Conservation (phyloP, 208 protist genomes). For the Naegleria lovaniensis region DNA sequence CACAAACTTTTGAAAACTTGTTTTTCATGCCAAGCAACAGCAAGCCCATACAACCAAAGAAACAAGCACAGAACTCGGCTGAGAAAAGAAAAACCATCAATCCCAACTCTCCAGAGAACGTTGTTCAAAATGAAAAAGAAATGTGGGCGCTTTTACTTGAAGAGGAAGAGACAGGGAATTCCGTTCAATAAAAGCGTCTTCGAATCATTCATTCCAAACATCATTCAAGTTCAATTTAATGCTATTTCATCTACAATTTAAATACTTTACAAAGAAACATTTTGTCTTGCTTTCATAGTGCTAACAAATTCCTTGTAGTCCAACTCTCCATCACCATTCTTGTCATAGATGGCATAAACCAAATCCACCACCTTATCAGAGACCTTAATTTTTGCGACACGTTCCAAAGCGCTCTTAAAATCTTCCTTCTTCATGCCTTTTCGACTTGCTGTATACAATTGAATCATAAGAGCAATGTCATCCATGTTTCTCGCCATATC, state of each 20-base stretch:
- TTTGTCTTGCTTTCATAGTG: background rate
- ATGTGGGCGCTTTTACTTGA: too few species aligned
- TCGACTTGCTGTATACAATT: conserved; percentile 2
- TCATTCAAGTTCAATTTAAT: too few species aligned
- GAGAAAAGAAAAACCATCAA: too few species aligned
- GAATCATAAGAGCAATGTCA: background rate
- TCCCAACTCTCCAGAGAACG: too few species aligned
- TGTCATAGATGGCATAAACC: conserved; percentile 15
- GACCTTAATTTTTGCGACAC: background rate
- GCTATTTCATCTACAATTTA: too few species aligned
- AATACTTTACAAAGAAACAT: too few species aligned
- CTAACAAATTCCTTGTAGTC: conserved; percentile 1
- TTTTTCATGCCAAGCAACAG: background rate
- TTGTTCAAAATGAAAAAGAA: too few species aligned
- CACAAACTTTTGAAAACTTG: background rate
- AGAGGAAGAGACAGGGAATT: too few species aligned
- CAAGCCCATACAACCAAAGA: background rate
- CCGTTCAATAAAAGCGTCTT: too few species aligned
- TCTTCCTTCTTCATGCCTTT: background rate
- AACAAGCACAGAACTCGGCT: too few species aligned
- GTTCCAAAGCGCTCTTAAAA: background rate
- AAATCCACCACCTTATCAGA: background rate
- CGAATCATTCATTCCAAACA: too few species aligned
- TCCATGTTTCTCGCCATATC: background rate
- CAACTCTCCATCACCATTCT: background rate